Evolutionary conservation across 2,329 filamentous ascomycete species (phyloP), one percentile per base, ranked within the genome.

Genomic region (Xylariaceae sp.): DNA sequence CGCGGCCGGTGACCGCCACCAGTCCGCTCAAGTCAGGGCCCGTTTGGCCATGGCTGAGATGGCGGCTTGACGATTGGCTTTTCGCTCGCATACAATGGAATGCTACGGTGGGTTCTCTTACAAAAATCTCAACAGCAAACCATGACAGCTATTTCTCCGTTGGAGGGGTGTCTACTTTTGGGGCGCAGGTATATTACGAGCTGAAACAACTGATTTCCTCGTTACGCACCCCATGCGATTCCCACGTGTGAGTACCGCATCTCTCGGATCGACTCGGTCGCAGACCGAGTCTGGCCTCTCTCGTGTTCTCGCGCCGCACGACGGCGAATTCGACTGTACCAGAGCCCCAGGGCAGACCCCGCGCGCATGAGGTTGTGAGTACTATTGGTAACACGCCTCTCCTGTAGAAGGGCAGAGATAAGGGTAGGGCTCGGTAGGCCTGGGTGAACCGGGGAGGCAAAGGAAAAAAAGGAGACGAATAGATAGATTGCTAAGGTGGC

Each of bases 141-240:
- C 41, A 39, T 54, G 50, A 27, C 53, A 58, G 55, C 43, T 50
- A 41, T 58, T 49, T 32, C 9, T 11, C 48, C 26, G 34, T 26
- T 34, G 46, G 11, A 44, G 53, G 55, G 50, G 47, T 58, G 55
- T 43, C 52, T 52, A 45, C 40, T 26, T 26, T 26, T 26, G 30
- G 27, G 40, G 50, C 45, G 52, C 50, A 47, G 40, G 50, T 51
- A 51, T 58, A 58, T 60, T 56, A 50, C 41, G 51, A 54, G 47
- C 43, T 60, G 53, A 56, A 58, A 58, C 55, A 54, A 34, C n/a
- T 44, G 41, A 43, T 49, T 19, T 19, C 39, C 37, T 26, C 41
- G 27, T 40, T 31, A 40, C n/a, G 11, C 19, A 27, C 32, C 51
- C 35, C 50, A 34, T 31, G 19, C 42, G 30, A 45, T 42, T 46